Evolutionary conservation across 805 yeast genomes (phyloP).

Genomic region (Candida insectorum): DNA sequence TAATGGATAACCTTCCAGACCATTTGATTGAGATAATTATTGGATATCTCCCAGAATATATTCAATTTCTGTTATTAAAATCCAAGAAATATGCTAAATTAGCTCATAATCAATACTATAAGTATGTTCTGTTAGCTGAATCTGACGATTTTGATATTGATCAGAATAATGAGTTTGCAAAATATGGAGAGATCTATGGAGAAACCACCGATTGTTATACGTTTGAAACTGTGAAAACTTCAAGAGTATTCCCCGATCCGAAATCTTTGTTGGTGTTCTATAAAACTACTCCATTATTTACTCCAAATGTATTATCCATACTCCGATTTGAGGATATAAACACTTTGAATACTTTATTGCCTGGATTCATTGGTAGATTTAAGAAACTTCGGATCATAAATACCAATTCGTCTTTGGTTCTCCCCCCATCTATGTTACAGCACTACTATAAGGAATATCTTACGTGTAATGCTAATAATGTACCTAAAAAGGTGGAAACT

Average conservation of each 20-base stretch:
- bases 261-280: not conserved
- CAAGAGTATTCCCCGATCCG: too few relatives aligned
- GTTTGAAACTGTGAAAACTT: too few relatives aligned
- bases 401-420: too few relatives aligned
- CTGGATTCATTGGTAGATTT: not conserved
- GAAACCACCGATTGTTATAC: too few relatives aligned
- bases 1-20: not conserved
- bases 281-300: not conserved
- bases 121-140: not conserved
- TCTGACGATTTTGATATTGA: too few relatives aligned
- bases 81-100: not conserved
- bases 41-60: not conserved
- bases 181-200: too few relatives aligned
- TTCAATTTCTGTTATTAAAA: not conserved
- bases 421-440: not conserved
- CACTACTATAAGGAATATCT: not conserved
- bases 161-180: too few relatives aligned
- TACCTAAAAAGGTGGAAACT: not conserved
- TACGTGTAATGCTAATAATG: not conserved
- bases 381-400: too few relatives aligned
- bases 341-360: not conserved
- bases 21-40: not conserved
- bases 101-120: not conserved
- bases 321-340: not conserved
- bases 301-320: not conserved